phyloP scores from a whole-genome alignment of 805 yeast genomes.

The Kodamaea laetipori region DNA sequence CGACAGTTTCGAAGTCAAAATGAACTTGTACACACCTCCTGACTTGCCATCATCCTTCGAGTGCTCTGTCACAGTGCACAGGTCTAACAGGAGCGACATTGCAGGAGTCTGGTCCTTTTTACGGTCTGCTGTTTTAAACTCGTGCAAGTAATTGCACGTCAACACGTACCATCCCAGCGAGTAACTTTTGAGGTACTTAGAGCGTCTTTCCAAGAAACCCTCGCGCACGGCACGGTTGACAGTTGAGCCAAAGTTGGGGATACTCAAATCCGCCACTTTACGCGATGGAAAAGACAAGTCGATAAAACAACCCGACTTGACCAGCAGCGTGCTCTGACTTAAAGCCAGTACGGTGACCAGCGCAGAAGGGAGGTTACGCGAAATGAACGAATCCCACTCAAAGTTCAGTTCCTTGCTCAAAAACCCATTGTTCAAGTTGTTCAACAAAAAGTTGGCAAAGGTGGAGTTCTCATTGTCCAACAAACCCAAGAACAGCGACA shows the following conservation, averaged over 20 bases:
- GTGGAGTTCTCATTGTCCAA: slow-evolving; percentile 74
- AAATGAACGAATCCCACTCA: slow-evolving; percentile 87
- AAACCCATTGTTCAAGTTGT: slow-evolving; percentile 62
- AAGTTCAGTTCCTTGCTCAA: slow-evolving; percentile 73
- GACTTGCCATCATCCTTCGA: slow-evolving; percentile 66
- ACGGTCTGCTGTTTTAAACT: slow-evolving; percentile 81
- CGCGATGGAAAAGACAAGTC: slow-evolving; percentile 43
- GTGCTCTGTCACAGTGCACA: slow-evolving; percentile 82
- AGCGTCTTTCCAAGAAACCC: slow-evolving; percentile 84
- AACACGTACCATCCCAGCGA: slow-evolving; percentile 88
- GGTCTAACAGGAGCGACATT: slow-evolving; percentile 77
- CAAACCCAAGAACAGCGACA: slow-evolving; percentile 69
- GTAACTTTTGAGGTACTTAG: slow-evolving; percentile 90
- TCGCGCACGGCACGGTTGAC: slow-evolving; percentile 64
- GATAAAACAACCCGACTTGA: slow-evolving; percentile 40
- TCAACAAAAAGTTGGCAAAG: slow-evolving; percentile 64
- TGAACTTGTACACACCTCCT: slow-evolving; percentile 69
- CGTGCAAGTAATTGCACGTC: slow-evolving; percentile 87
- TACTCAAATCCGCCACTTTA: slow-evolving; percentile 52
- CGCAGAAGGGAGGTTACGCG: slow-evolving; percentile 55
- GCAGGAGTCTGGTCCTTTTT: slow-evolving; percentile 80
- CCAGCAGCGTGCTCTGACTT: slow-evolving; percentile 27
- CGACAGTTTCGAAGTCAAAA: slow-evolving; percentile 68
- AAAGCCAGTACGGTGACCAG: slow-evolving; percentile 29
- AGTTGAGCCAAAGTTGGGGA: slow-evolving; percentile 69